Evolutionary conservation across 371 early-diverging fungal species (phyloP).

Genomic region (Mucor saturninus): DNA sequence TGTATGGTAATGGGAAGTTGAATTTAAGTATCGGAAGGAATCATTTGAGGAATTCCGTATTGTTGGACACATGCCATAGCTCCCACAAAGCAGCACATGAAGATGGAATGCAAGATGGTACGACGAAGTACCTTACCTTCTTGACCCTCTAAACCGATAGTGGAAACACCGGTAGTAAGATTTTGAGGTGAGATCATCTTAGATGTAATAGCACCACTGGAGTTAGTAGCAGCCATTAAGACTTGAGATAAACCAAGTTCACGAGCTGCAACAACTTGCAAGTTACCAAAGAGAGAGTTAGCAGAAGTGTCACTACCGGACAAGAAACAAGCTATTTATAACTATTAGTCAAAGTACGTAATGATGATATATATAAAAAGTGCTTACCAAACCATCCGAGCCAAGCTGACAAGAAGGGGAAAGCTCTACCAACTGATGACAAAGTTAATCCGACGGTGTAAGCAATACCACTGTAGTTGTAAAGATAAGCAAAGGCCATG

Average conservation of each 20-base stretch:
- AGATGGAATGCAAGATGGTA: conserved; percentile 49
- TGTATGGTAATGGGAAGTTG: background rate
- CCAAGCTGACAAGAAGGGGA: conserved; percentile 59
- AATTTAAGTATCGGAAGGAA: conserved; percentile 30
- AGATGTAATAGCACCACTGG: conserved; percentile 48
- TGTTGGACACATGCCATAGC: conserved; percentile 50
- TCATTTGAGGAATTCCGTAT: conserved; percentile 53
- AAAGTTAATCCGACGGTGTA: conserved; percentile 54
- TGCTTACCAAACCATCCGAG: conserved; percentile 44
- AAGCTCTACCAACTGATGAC: conserved; percentile 52
- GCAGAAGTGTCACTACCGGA: conserved; percentile 58
- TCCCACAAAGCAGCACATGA: conserved; percentile 46
- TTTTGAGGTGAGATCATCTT: conserved; percentile 61
- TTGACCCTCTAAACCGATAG: conserved; percentile 52
- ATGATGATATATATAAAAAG: background rate
- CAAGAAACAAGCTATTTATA: conserved; percentile 48
- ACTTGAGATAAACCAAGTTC: conserved; percentile 50
- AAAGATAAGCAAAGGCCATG: conserved; percentile 56
- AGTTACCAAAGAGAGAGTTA: conserved; percentile 53
- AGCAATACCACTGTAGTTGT: conserved; percentile 54
- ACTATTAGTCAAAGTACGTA: background rate
- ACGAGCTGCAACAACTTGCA: conserved; percentile 57
- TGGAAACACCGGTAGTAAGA: conserved; percentile 55
- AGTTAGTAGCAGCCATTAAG: conserved; percentile 55
- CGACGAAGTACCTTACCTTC: conserved; percentile 48